Percentiles rank a stretch among this genome's conserved stretches.
Conservation (phyloP, 129 eudicot species). For the Centella asiatica region DNA sequence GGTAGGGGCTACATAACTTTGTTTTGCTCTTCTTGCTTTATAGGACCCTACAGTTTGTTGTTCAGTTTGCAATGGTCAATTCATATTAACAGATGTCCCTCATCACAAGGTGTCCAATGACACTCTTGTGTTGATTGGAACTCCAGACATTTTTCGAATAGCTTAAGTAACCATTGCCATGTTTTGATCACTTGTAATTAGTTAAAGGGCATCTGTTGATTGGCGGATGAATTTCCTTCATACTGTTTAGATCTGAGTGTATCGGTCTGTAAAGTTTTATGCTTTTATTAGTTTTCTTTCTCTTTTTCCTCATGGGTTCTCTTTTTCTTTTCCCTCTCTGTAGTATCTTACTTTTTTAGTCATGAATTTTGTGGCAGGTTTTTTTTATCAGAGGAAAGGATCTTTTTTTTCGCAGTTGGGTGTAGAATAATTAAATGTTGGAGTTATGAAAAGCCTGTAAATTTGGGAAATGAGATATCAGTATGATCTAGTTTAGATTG, state of each 20-base stretch:
- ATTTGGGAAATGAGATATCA: conserved; percentile 34
- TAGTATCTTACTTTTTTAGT: conserved; percentile 28
- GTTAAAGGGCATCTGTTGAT: conserved; percentile 29
- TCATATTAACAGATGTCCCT: conserved; percentile 21
- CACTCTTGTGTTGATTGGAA: neutral
- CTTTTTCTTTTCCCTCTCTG: conserved; percentile 21
- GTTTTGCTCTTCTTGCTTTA: conserved; percentile 3
- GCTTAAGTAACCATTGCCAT: neutral
- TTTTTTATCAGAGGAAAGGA: conserved; percentile 37
- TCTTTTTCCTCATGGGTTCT: conserved; percentile 35
- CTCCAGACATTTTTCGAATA: neutral
- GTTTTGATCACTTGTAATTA: conserved; percentile 13
- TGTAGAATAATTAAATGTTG: conserved; percentile 5
- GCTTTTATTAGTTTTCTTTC: conserved; percentile 29
- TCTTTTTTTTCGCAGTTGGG: conserved; percentile 10
- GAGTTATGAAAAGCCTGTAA: conserved; percentile 11
- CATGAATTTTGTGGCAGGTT: conserved; percentile 41
- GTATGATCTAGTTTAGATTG: conserved; percentile 60
- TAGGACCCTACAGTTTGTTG: neutral
- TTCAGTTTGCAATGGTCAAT: conserved; percentile 14
- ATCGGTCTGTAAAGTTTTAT: conserved; percentile 57
- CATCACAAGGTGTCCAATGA: conserved; percentile 18
- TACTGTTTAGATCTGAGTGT: conserved; percentile 44
- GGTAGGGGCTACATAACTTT: too few species aligned
- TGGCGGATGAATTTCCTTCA: conserved; percentile 28